Base-by-base conservation (phyloP, 1,139 yeast species). In the Yamadazyma trypodendri region DNA sequence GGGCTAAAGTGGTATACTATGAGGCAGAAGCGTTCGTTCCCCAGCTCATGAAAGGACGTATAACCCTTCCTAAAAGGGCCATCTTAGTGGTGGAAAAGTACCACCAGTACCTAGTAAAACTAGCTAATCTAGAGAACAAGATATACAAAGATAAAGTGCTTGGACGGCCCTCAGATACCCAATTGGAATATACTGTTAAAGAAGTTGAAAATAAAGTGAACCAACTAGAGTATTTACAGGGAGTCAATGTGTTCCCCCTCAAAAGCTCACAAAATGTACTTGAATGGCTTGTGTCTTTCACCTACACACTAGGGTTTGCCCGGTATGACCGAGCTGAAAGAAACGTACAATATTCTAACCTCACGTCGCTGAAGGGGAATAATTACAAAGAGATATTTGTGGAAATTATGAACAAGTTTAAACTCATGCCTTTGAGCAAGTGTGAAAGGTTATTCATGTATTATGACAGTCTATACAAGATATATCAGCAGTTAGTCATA, bases 251-350 rank as follows among this genome's bases (percentile, higher is more conserved):
- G 2, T 76, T 78, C 45, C 68, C 75, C 0, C 64, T 76, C 2
- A 65, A 68, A 39, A 67, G 74, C 3, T 47, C 56, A 14, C 57
- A 60, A 18, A 89, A 83, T 37, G 66, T 77, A 10, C 41, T 72
- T 2, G 68, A 65, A 9, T 79, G 86, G 80, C 51, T 81, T 16
- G 68, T 65, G 30, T 72, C 81, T 11, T 71, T 81, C 45, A 65
- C 84, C 0, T 74, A 79, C 48, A 68, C 87, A 0, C 68, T 82
- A 8, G 72, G 81, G 0, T 56, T 63, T 20, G 63, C 77, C 6
- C 51, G 78, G 24, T 76, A 77, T 54, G 87, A 81, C 53, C 76
- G 78, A 30, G 61, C 61, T 32, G 74, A 77, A 44, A 59, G 86
- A 45, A 75, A 78, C 51, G 65, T 68, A 40, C 70, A 71, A 20